Evolutionary conservation across 179 eudicot species (phyloP), one percentile per base, ranked within the genome.

Genomic region (Beta corolliflora): DNA sequence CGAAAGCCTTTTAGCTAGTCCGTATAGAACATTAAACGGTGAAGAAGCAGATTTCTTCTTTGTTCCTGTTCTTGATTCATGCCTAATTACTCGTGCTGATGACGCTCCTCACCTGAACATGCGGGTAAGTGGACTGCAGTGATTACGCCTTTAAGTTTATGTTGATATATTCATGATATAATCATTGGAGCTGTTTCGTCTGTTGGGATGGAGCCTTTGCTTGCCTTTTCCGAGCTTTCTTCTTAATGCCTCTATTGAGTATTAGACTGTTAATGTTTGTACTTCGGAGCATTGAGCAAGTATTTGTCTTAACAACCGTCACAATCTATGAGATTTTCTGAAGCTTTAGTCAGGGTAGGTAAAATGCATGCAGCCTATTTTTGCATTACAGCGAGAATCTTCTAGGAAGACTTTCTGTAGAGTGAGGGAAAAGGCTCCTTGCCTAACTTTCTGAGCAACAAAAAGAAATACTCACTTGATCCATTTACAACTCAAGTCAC

Each of bases 31-130:
- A 60, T 71, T 91, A 84, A 88, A 96, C 55, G 99, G 96, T 36
- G 93, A 96, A 68, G 98, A 96, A 91, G 99, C 99, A 76, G 98
- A 96, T 81, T 96, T 90, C 83, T 96, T 90, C 85, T 96, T 89
- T 67, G 99, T 96, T 77, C 99, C 99, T 55, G 90, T 94, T 64
- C 98, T 94, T 84, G 98, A 94, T 88, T 84, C 98, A 9, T 96
- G 99, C 79, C 90, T 96, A 44, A 96, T 96, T 77, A 90, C 90
- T 76, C 94, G 99, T 54, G 98, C 93, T 71, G 96, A 91, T 90
- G 99, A 96, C 88, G 86, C 99, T 70, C 99, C 98, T 18, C 93
- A 96, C 85, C 79, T 94, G 53, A 91, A 83, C 83, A 86, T 91
- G 94, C 81, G 84, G 97, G 99, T 92, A 73, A 59, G 76, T 45